Evolutionary conservation across 148 eudicot species (phyloP).

Genomic region (Chenopodium berlandieri): DNA sequence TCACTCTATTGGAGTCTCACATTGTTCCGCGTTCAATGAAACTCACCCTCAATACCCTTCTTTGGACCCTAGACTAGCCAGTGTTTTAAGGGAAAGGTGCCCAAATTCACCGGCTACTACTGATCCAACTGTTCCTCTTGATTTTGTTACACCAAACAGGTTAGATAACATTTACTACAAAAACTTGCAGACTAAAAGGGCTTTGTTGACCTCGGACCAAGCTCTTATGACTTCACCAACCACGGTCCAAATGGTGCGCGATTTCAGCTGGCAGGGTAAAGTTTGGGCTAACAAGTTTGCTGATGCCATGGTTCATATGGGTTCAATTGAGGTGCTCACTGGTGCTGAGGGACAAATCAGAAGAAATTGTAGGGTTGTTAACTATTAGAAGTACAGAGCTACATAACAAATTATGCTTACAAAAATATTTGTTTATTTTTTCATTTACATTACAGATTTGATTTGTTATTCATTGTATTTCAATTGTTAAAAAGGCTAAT

Average conservation of each 20-base stretch:
- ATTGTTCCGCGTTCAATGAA: slow-evolving; percentile 34
- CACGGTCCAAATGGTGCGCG: slow-evolving; percentile 17
- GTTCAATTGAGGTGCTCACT: slow-evolving; percentile 31
- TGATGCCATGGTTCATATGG: slow-evolving; percentile 36
- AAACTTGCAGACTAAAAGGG: slow-evolving; percentile 21
- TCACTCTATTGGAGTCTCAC: slow-evolving; percentile 38
- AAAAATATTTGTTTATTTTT: not conserved
- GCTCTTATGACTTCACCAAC: slow-evolving; percentile 24
- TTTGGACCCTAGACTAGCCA: slow-evolving; percentile 25
- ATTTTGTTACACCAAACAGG: slow-evolving; percentile 28
- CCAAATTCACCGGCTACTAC: not conserved
- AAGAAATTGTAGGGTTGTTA: slow-evolving; percentile 26
- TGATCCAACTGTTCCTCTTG: slow-evolving; percentile 14
- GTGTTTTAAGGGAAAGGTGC: slow-evolving; percentile 24
- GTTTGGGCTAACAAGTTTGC: slow-evolving; percentile 38
- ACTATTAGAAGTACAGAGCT: not conserved
- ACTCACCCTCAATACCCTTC: slow-evolving; percentile 25
- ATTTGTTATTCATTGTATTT: not conserved
- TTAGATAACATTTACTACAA: slow-evolving; percentile 35
- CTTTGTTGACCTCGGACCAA: slow-evolving; percentile 37
- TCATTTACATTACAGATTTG: not conserved
- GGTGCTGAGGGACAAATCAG: slow-evolving; percentile 33
- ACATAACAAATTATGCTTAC: not conserved
- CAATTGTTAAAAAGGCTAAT: not conserved
- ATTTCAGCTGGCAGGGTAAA: slow-evolving; percentile 7